phyloP scores from a whole-genome alignment of 78 protist genomes.

The Cavenderia fasciculata region DNA sequence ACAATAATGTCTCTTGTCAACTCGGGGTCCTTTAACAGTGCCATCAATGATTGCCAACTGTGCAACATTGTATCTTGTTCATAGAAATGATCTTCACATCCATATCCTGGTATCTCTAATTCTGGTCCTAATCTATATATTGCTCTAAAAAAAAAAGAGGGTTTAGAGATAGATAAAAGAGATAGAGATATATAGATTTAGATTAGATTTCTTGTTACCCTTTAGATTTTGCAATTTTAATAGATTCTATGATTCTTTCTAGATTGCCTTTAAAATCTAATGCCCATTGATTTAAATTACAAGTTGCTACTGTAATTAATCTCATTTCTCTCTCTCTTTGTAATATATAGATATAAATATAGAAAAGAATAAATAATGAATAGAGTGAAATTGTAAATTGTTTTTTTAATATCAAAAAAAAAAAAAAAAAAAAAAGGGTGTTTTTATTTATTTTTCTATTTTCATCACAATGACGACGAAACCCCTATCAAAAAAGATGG shows the following conservation, averaged over 20 bases:
- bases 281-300: conserved; percentile 93
- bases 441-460: too few species aligned
- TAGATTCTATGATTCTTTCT: conserved; percentile 58
- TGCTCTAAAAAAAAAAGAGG: too few species aligned
- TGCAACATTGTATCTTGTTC: conserved; percentile 90
- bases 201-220: conserved; percentile 24
- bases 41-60: conserved; percentile 78
- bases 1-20: conserved; percentile 80
- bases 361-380: background rate
- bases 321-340: too few species aligned
- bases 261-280: conserved; percentile 91
- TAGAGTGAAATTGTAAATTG: background rate
- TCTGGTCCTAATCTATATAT: conserved; percentile 82
- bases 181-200: too few species aligned
- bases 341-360: too few species aligned
- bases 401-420: background rate
- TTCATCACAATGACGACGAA: too few species aligned
- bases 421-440: background rate
- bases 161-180: too few species aligned
- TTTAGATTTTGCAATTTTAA: conserved; percentile 46
- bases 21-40: background rate
- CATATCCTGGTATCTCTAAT: conserved; percentile 85
- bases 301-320: conserved; percentile 85
- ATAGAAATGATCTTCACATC: conserved; percentile 89
- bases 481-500: too few species aligned